A percentile compares a stretch with the other conserved stretches of the same genome.
Conservation (phyloP, 2,329 filamentous ascomycete species). For the Nothomitra cinnamomea region DNA sequence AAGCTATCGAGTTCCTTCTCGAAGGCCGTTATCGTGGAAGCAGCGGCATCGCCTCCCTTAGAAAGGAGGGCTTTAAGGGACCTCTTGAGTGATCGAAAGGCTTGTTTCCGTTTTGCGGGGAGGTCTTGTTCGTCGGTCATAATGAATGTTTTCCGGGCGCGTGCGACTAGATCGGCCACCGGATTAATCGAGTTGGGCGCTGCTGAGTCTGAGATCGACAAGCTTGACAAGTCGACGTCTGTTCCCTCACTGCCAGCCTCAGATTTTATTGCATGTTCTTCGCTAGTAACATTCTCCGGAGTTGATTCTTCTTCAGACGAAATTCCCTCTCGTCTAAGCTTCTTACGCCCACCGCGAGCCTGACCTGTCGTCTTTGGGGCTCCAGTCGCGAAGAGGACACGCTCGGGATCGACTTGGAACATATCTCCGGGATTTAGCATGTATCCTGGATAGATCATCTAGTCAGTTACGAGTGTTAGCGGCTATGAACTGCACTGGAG, state of each 20-base stretch:
- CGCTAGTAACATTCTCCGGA: conserved; percentile 2
- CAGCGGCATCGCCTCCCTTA: neutral
- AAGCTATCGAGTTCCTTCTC: conserved; percentile 26
- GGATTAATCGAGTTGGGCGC: conserved; percentile 27
- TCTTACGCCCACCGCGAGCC: neutral
- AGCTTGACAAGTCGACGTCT: conserved; percentile 1
- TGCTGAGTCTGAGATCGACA: neutral
- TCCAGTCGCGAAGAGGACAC: conserved; percentile 78
- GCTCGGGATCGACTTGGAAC: conserved; percentile 86
- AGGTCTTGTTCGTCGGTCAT: conserved; percentile 33
- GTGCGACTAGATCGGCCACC: conserved; percentile 28
- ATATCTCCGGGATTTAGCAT: conserved; percentile 93
- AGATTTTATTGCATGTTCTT: conserved; percentile 9
- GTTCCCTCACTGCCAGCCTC: conserved; percentile 15
- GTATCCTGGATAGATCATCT: conserved; percentile 90
- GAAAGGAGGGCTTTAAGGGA: conserved; percentile 23
- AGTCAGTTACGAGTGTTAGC: conserved; percentile 6
- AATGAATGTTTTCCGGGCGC: conserved; percentile 43
- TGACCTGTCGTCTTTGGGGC: conserved; percentile 38
- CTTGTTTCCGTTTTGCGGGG: conserved; percentile 52
- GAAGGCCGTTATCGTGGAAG: conserved; percentile 18
- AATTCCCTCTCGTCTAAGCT: conserved; percentile 8
- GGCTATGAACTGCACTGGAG: neutral
- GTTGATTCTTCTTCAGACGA: conserved; percentile 8
- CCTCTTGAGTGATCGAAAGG: conserved; percentile 34